phyloP scores from a whole-genome alignment of 768 basidiomycete species.

The Hemileccinum rubropunctum region DNA sequence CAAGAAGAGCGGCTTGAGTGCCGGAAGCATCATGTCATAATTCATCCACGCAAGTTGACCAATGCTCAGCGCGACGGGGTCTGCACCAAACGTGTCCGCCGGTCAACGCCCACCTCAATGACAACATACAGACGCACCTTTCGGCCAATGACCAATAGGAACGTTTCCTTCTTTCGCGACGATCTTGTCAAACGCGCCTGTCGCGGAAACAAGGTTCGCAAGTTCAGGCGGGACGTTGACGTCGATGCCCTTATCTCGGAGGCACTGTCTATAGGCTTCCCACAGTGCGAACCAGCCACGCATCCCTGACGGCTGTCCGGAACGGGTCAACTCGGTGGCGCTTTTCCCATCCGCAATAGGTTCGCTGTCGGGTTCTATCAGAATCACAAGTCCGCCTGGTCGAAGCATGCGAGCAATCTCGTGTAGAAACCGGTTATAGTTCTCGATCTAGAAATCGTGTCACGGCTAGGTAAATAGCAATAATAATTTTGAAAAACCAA shows the following conservation, averaged over 20 bases:
- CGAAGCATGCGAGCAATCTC: conserved; percentile 66
- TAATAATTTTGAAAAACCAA: conserved; percentile 4
- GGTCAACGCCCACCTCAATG: conserved; percentile 11
- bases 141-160: conserved; percentile 69
- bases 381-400: conserved; percentile 65
- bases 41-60: conserved; percentile 76
- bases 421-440: conserved; percentile 58
- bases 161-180: conserved; percentile 55
- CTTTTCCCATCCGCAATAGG: conserved; percentile 48
- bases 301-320: conserved; percentile 36
- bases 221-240: conserved; percentile 56
- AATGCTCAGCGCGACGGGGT: conserved; percentile 56
- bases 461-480: neutral
- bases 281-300: conserved; percentile 64
- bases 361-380: conserved; percentile 59
- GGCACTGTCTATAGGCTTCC: conserved; percentile 58
- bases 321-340: conserved; percentile 34
- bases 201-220: conserved; percentile 44
- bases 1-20: conserved; percentile 58
- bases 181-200: conserved; percentile 55
- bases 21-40: conserved; percentile 62
- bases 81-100: conserved; percentile 32
- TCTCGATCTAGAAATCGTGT: conserved; percentile 45
- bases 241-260: conserved; percentile 53
- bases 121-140: conserved; percentile 38